Evolutionary conservation across 2,329 filamentous ascomycete species (phyloP), one percentile per base, ranked within the genome.

Genomic region (Aspergillus sp.): DNA sequence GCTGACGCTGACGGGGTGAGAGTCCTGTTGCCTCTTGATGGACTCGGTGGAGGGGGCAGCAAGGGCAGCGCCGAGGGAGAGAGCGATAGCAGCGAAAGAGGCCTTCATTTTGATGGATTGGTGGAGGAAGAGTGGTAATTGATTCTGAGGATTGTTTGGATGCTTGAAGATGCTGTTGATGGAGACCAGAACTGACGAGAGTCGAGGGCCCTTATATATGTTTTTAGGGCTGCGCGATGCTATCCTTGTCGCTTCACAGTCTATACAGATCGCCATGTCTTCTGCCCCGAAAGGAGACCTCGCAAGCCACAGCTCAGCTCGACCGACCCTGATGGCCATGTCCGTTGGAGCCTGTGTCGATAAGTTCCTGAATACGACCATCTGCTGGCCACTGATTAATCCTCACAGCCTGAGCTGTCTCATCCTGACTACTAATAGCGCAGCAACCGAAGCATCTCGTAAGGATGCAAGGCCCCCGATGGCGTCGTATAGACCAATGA

Each of bases 91-190:
- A 11, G 23, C 15, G 21, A 35, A 15, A 12, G 49, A 52, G 39
- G 39, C 12, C 39, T 52, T 52, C 49, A 52, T 52, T 33, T 52
- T 52, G 49, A 31, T 41, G 7, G 24, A 24, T 27, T 41, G 48
- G 37, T 41, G 15, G 3, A 9, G 12, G 6, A 7, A n/a, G 27
- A 12, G 31, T 45, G 31, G 23, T 49, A 17, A 49, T 33, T 21
- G 48, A 51, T 8, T 19, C 11, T 19, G 27, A 23, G 7, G 17
- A 35, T 35, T 37, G 33, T 14, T 37, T 37, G 33, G 12, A 31
- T 17, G 43, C 45, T 31, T 31, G 27, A 27, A 15, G 33, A 37
- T 23, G 31, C 1, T 49, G 31, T 47, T 48, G 33, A 35, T 49
- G 19, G 23, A 8, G 31, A 49, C 17, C 31, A 39, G 7, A n/a